Evolutionary conservation across 2,329 filamentous ascomycete genomes (phyloP).

Genomic region (Esteya vermicola): DNA sequence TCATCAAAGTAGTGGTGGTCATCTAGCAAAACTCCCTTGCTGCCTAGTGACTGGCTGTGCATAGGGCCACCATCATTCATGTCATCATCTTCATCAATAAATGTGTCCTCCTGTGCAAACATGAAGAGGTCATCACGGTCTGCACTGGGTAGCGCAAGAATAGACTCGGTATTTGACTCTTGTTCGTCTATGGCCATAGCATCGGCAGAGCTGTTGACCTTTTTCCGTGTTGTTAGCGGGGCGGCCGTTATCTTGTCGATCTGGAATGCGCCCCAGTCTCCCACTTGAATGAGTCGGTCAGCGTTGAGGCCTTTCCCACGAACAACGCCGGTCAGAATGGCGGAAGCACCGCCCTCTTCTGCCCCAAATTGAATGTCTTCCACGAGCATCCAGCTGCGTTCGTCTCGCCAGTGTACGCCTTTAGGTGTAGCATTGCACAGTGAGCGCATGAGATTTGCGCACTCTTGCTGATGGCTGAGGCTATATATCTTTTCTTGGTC

Average conservation of each 20-base stretch:
- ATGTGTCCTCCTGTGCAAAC: conserved; percentile 72
- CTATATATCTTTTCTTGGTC: conserved; percentile 83
- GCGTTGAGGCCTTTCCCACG: conserved; percentile 78
- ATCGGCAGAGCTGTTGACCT: conserved; percentile 21
- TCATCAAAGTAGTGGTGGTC: conserved; percentile 98
- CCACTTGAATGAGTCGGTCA: conserved; percentile 78
- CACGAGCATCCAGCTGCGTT: conserved; percentile 87
- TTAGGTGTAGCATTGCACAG: conserved; percentile 87
- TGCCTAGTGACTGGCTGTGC: conserved; percentile 28
- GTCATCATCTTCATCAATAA: conserved; percentile 37
- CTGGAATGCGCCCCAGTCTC: conserved; percentile 89
- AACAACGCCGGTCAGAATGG: conserved; percentile 68
- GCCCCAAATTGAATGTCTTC: conserved; percentile 66
- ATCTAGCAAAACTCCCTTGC: conserved; percentile 83
- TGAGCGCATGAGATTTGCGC: conserved; percentile 77
- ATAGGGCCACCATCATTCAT: conserved; percentile 42
- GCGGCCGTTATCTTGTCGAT: conserved; percentile 78
- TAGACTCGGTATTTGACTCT: conserved; percentile 28
- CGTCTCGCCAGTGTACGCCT: conserved; percentile 89
- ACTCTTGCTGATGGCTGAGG: conserved; percentile 79
- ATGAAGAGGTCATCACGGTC: conserved; percentile 74
- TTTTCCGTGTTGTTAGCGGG: conserved; percentile 48
- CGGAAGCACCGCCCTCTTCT: conserved; percentile 21
- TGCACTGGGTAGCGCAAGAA: conserved; percentile 55
- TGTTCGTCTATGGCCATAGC: conserved; percentile 50